These are phyloP conservation scores for Urtica urens DNA, from an alignment of 306 rosid genomes.

Conservation along the genomic window DNA sequence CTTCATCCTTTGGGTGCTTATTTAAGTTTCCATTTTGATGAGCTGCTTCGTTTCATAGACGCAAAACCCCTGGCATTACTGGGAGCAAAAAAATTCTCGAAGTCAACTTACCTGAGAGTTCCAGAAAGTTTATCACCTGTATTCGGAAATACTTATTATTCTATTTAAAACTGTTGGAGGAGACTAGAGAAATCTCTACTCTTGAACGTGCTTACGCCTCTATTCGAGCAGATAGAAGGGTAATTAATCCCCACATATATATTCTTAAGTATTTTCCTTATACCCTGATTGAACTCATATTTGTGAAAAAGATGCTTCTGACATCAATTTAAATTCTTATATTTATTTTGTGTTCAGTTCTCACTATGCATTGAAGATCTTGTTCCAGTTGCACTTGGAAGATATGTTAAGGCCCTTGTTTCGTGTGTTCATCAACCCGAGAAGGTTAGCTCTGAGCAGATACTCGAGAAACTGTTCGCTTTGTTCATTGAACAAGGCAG, in stretches of 20 bases:
- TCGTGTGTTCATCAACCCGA: conserved; percentile 43
- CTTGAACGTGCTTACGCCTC: conserved; percentile 90
- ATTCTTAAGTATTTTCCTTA: neutral
- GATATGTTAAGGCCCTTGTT: conserved; percentile 60
- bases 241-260: conserved; percentile 19
- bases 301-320: neutral
- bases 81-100: conserved; percentile 69
- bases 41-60: conserved; percentile 42
- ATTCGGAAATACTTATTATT: conserved; percentile 78
- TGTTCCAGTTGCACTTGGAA: conserved; percentile 86
- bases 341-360: conserved; percentile 39
- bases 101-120: conserved; percentile 93
- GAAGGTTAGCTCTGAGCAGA: conserved; percentile 45
- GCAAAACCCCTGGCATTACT: conserved; percentile 71
- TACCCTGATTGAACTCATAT: neutral
- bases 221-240: conserved; percentile 92
- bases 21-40: neutral
- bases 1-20: neutral
- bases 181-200: conserved; percentile 80
- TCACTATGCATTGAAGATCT: conserved; percentile 94
- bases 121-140: conserved; percentile 93
- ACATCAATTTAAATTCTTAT: neutral
- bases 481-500: conserved; percentile 93
- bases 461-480: conserved; percentile 69
- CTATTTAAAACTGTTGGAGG: conserved; percentile 86